These are phyloP conservation scores for Chrysosporium keratinophilum DNA, from an alignment of 2,329 filamentous ascomycete genomes.

Conservation along the genomic window DNA sequence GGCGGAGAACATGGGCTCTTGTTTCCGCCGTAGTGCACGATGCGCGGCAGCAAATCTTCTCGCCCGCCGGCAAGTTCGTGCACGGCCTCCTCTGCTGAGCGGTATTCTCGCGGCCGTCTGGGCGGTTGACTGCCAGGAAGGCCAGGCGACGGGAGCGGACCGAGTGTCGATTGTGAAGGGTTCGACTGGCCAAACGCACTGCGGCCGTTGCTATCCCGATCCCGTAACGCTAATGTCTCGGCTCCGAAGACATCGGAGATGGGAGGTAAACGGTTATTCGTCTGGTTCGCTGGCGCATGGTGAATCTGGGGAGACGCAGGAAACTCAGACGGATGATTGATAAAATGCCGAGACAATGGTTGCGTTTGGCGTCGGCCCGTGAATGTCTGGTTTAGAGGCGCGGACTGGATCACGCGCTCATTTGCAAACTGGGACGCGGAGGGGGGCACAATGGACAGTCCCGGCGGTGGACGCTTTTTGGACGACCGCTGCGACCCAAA, in stretches of 20 bases:
- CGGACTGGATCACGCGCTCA: conserved; percentile 93
- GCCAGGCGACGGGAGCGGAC: conserved; percentile 65
- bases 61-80: conserved; percentile 83
- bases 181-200: conserved; percentile 11
- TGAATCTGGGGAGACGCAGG: conserved; percentile 62
- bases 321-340: conserved; percentile 55
- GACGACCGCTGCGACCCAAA: conserved; percentile 32
- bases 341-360: conserved; percentile 64
- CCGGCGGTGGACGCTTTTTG: conserved; percentile 56
- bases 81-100: conserved; percentile 91
- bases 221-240: conserved; percentile 51
- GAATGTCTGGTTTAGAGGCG: conserved; percentile 87
- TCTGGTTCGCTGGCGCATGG: conserved; percentile 78
- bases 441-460: conserved; percentile 88
- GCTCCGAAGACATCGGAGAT: conserved; percentile 87
- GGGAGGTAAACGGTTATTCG: conserved; percentile 80
- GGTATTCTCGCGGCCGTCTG: conserved; percentile 68
- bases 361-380: conserved; percentile 76
- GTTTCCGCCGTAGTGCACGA: conserved; percentile 90
- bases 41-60: conserved; percentile 79
- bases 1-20: conserved; percentile 57
- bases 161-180: conserved; percentile 34
- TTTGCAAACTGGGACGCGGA: conserved; percentile 85
- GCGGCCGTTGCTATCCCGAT: conserved; percentile 19
- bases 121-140: conserved; percentile 49